Percentiles rank a stretch among this genome's conserved stretches.
Conservation (phyloP, 768 basidiomycete genomes). For the Exsudoporus frostii region DNA sequence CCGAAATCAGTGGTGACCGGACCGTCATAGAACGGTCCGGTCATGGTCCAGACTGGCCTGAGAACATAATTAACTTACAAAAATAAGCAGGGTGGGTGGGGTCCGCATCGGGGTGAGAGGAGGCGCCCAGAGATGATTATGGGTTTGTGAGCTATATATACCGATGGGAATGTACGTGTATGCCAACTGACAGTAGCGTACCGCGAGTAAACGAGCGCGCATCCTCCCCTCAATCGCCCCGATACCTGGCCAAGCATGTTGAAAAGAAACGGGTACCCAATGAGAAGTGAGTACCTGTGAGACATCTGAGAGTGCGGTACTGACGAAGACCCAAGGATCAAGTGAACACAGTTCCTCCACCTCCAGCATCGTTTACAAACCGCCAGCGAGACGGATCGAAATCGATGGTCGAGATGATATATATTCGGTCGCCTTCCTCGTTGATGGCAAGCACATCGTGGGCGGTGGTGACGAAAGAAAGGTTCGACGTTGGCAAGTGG, state of each 20-base stretch:
- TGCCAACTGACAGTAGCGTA: neutral
- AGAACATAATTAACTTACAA: too few species aligned
- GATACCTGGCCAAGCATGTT: neutral
- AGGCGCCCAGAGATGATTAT: neutral
- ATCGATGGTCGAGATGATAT: neutral
- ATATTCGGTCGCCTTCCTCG: neutral
- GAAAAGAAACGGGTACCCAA: neutral
- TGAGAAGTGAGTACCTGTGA: neutral
- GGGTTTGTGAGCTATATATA: neutral
- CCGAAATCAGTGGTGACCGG: too few species aligned
- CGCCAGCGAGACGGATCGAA: neutral
- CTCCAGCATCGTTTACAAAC: neutral
- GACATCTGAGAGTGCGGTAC: neutral
- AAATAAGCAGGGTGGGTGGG: neutral
- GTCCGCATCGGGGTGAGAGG: neutral
- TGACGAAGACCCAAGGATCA: neutral
- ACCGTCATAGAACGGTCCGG: too few species aligned
- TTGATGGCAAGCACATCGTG: neutral
- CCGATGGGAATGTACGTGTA: neutral
- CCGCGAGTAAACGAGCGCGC: neutral
- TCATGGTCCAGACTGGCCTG: too few species aligned
- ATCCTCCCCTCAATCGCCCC: neutral
- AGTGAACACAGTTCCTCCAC: neutral
- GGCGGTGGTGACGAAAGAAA: neutral
- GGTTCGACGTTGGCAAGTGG: slow-evolving; percentile 3